These are phyloP conservation scores for Plasmodium cynomolgi DNA, from an alignment of 169 alveolate species.

Conservation along the genomic window DNA sequence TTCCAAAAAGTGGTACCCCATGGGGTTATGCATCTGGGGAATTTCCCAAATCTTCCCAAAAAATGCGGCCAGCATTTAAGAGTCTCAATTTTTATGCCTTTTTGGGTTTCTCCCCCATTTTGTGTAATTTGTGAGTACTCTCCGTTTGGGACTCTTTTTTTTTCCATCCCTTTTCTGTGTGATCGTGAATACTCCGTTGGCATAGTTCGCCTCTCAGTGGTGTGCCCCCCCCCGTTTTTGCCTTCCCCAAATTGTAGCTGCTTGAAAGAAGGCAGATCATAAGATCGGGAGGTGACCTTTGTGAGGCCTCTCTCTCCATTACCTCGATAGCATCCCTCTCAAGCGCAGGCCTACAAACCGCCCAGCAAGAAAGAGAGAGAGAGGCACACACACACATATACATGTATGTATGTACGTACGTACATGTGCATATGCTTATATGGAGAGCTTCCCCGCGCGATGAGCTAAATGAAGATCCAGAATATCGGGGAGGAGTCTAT, in stretches of 20 bases:
- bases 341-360: neutral
- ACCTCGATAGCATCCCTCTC: neutral
- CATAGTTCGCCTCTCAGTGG: neutral
- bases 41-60: neutral
- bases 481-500: slow-evolving; percentile 63
- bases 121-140: neutral
- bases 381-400: neutral
- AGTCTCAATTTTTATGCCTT: neutral
- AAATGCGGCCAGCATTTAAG: neutral
- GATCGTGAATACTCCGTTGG: neutral
- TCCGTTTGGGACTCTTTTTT: neutral
- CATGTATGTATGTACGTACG: neutral
- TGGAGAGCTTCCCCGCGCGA: neutral
- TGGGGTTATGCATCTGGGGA: neutral
- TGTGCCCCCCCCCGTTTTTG: neutral
- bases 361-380: no score
- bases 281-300: neutral
- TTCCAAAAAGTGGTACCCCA: neutral
- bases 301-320: neutral
- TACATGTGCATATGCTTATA: neutral
- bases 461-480: slow-evolving; percentile 26
- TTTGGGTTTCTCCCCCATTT: neutral
- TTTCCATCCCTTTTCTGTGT: neutral
- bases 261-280: neutral
- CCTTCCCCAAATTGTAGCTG: neutral